Evolutionary conservation across 352 stramenopile species (phyloP).

Genomic region (Pythium phragmiticola): DNA sequence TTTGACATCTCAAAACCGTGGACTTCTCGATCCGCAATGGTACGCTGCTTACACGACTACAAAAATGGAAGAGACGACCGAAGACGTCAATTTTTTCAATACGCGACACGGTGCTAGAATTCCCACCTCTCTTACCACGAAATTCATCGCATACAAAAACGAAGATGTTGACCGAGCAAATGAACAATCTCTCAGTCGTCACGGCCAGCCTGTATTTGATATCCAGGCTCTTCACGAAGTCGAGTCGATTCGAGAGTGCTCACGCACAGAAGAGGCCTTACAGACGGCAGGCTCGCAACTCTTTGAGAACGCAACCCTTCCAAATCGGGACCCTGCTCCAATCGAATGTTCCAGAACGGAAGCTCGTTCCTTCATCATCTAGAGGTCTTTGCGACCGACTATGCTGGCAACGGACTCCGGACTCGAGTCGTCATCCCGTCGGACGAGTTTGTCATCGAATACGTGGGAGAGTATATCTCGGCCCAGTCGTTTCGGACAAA

Average conservation of each 20-base stretch:
- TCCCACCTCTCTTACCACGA: neutral
- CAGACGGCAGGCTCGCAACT: too few species aligned
- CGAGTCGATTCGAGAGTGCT: too few species aligned
- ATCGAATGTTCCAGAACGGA: neutral
- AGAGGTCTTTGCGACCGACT: neutral
- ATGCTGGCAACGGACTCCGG: neutral
- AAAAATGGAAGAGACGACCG: neutral
- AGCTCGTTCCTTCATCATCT: neutral
- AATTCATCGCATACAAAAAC: neutral
- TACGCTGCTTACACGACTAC: neutral
- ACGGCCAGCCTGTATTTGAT: neutral
- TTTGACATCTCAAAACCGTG: neutral
- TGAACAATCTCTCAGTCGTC: neutral
- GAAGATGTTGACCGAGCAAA: neutral
- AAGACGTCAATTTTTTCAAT: neutral
- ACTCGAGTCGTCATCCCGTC: neutral
- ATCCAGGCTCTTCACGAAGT: neutral
- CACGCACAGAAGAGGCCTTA: too few species aligned
- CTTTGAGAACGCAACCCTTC: too few species aligned
- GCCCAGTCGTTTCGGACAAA: too few species aligned
- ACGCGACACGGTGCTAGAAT: neutral
- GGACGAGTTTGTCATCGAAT: neutral
- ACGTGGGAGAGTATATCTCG: conserved; percentile 10
- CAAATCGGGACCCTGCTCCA: too few species aligned
- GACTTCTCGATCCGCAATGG: neutral